Evolutionary conservation across 768 basidiomycete species (phyloP), one percentile per base, ranked within the genome.

Genomic region (Thelephora ganbajun): DNA sequence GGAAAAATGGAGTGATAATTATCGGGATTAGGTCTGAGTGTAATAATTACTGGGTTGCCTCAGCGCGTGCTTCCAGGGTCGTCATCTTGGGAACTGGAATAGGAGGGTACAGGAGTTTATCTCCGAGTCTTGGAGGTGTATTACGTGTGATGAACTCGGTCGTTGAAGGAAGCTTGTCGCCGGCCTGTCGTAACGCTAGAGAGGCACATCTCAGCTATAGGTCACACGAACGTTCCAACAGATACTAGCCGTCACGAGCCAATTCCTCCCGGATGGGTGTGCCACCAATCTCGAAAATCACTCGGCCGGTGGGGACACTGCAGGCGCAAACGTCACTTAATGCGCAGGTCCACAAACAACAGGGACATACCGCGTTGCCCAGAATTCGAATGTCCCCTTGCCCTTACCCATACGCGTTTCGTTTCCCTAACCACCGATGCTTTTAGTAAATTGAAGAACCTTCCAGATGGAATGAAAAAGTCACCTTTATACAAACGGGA

Each of bases 321-420:
- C 18, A 43, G 43, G 26, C 6, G 46, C n/a, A 14, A 6, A 48
- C 18, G 46, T 49, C 47, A 30, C 18, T 23, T 9, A 22, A 44
- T 34, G 18, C 49, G 14, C 45, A 43, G 30, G 22, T 35, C n/a
- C 30, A 35, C 35, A 18, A 36, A 20, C n/a, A n/a, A 11, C 18
- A 51, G 44, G 26, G 1, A 59, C 77, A 47, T 56, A 90, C 88
- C 89, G 78, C 50, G 85, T 88, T 22, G 93, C 89, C 96, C 96
- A 99, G 61, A 74, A 97, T 60, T 98, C 96, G 57, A 98, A 98
- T 0, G 85, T 78, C 42, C 96, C 96, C 64, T 99, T 99, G 50
- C 96, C 96, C 66, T 98, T 98, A 45, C 96, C 96, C 96, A 98
- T 97, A 73, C 96, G 85, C 5, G 91, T 93, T 65, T 98, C 93